Evolutionary conservation across 495 filamentous ascomycete genomes (phyloP), one percentile per base, ranked within the genome.

Genomic region (Aspergillus nidulans): DNA sequence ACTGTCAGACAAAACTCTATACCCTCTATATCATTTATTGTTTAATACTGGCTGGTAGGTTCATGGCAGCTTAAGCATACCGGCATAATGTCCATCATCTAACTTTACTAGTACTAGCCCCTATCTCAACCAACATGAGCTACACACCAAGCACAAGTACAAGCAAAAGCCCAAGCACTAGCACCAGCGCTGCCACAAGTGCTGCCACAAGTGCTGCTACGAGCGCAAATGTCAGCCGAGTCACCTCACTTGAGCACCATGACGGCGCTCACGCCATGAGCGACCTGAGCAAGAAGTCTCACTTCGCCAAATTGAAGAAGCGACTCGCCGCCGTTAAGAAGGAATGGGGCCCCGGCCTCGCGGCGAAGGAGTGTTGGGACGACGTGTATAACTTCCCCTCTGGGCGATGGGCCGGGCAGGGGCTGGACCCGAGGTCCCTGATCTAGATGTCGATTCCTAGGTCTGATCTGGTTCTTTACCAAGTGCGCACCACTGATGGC

Each of bases 311-410:
- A 23, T 25, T 66, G 6, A 63, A 58, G 45, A 47, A 59, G 44
- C 54, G 43, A 25, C 26, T 62, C 12, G n/a, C 43, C 2, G 21
- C 45, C 7, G 25, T 61, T n/a, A 57, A 60, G 46, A 44, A 62
- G 32, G 58, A 62, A 56, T 69, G 66, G 66, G 64, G 58, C 2
- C 66, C 66, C 0, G 45, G 63, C 0, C 59, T 70, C 42, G 42
- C 58, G 12, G 67, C 67, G 6, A 70, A 68, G 39, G 49, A 46
- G 25, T 32, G 57, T 23, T 58, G 62, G 52, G 61, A 68, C 7
- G 63, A 66, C 24, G 67, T 68, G 42, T 70, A 70, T 43, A 70
- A 64, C 20, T 68, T 70, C 46, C 55, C 57, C 10, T 50, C 65
- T 2, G 67, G 67, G 0, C 51, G 61, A 30, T 68, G 63, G 56